A percentile compares a stretch with the other conserved stretches of the same genome.
Conservation (phyloP, 352 stramenopile genomes). For the Phytophthora pisi region DNA sequence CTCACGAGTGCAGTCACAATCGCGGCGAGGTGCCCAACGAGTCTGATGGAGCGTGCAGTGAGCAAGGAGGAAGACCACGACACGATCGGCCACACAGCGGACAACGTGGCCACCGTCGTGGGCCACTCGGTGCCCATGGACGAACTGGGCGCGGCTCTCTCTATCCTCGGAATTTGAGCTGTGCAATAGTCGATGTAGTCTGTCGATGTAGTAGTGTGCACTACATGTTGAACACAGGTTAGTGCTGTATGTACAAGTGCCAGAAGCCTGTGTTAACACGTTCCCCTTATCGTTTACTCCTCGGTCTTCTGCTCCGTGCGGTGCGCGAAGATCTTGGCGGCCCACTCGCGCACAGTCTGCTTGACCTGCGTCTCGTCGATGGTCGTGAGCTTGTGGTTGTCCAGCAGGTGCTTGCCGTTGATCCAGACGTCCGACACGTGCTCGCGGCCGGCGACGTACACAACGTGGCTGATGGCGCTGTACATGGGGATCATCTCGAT, state of each 20-base stretch:
- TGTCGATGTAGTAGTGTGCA: no score
- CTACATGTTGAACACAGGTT: no score
- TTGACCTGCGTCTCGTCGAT: constrained; percentile 73
- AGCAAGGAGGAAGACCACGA: constrained; percentile 6
- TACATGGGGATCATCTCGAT: constrained; percentile 91
- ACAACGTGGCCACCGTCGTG: constrained; percentile 19
- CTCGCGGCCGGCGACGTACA: constrained; percentile 84
- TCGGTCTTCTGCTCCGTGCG: constrained; percentile 54
- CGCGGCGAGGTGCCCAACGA: constrained; percentile 9
- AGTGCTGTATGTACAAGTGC: neutral
- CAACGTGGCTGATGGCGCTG: constrained; percentile 85
- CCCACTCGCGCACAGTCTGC: constrained; percentile 63
- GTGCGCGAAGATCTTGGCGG: constrained; percentile 59
- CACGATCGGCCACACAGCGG: neutral
- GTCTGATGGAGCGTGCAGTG: constrained; percentile 23
- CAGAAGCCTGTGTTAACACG: neutral
- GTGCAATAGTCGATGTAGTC: no score
- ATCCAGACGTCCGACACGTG: constrained; percentile 93
- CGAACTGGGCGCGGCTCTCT: constrained; percentile 1
- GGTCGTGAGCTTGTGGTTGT: constrained; percentile 73
- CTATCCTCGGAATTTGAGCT: no score
- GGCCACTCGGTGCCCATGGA: constrained; percentile 34
- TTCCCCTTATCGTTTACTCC: constrained; percentile 6
- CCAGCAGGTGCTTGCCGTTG: constrained; percentile 81
- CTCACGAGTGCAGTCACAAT: constrained; percentile 12